Base-by-base conservation (phyloP, 2,329 filamentous ascomycete genomes). In the Clonostachys byssicola region DNA sequence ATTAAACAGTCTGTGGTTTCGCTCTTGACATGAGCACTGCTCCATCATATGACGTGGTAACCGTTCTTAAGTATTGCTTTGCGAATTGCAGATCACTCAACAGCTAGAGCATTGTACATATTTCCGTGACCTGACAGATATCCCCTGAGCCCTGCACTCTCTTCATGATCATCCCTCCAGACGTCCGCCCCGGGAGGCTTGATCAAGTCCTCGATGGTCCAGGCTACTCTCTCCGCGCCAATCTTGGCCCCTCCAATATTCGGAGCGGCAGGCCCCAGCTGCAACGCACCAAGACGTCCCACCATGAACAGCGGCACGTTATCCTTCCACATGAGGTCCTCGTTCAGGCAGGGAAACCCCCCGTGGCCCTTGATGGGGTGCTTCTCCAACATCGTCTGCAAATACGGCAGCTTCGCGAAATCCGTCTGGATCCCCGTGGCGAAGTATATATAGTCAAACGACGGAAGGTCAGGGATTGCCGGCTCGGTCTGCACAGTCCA, bases 301-400 rank as follows among this genome's bases (percentile, higher is more conserved):
- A 84, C 83, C 49, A 88, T 65, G 57, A 90, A 92, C 2, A 91
- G 64, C 2, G 88, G 88, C 1, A 92, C 78, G n/a, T 81, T 80
- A 1, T 83, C 72, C 36, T 73, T 73, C 88, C 88, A 92, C 75
- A 85, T 86, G 50, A 92, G 68, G 56, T 92, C 87, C 40, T 92
- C 80, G 3, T 78, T 92, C 45, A 92, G 63, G 52, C 85, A 88
- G 0, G 89, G 88, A 17, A 91, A 68, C 0, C 88, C 88, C 5
- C 81, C 81, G 20, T 80, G 73, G 0, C 71, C 75, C 14, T 80
- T 65, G 34, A 92, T 75, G 0, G 86, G 86, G 51, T 85, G 72
- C 16, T 81, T 73, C 4, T 67, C 52, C 9, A 78, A 64, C 59
- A 92, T 78, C 0, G 69, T 77, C 47, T 80, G 65, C 12, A 92